Evolutionary conservation across 129 eudicot species (phyloP).

Genomic region (Helichrysum umbraculigerum): DNA sequence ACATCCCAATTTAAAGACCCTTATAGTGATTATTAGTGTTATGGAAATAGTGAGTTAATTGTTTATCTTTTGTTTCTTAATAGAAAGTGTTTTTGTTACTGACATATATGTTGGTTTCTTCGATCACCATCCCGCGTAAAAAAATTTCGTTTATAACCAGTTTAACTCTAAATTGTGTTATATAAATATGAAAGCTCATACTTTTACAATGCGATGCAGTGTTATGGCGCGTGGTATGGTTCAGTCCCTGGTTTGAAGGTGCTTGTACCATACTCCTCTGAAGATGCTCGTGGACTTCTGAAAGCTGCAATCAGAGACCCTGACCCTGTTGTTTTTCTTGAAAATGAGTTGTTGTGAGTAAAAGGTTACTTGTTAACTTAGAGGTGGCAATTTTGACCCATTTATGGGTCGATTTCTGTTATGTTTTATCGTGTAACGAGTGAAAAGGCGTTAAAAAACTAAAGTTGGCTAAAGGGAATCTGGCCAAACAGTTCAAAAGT

Average conservation of each 20-base stretch:
- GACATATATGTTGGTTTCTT: conserved; percentile 9
- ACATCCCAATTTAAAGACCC: not conserved
- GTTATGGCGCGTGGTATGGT: conserved; percentile 75
- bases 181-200: not conserved
- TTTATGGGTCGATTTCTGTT: not conserved
- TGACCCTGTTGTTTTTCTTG: conserved; percentile 73
- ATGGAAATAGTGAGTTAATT: not conserved
- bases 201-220: conserved; percentile 38
- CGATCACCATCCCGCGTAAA: not conserved
- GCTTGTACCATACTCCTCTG: conserved; percentile 68
- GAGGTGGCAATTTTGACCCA: not conserved
- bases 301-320: conserved; percentile 80
- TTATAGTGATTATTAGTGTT: not conserved
- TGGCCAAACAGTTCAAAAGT: not conserved
- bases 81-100: not conserved
- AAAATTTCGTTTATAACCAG: not conserved
- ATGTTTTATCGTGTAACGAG: not conserved
- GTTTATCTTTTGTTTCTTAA: not conserved
- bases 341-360: conserved; percentile 64
- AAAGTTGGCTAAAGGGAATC: not conserved
- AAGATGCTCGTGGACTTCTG: conserved; percentile 76
- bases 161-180: not conserved
- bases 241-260: conserved; percentile 65
- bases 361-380: not conserved
- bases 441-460: not conserved